Base-by-base conservation (phyloP, 148 eudicot species). In the Linanthus parryae region DNA sequence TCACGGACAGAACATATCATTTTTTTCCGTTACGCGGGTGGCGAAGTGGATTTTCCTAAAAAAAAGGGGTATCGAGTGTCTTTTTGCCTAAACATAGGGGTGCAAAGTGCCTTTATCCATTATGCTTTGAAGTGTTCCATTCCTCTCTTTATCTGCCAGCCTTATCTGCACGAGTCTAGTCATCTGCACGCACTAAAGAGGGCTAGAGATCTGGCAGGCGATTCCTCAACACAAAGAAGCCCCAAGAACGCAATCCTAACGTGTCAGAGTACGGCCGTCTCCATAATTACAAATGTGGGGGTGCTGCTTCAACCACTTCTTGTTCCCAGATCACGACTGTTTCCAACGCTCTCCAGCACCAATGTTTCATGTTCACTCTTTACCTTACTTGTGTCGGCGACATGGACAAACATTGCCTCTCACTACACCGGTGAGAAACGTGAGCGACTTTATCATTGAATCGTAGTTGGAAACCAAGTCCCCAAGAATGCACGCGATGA, bases 81-180 rank as follows among this genome's bases (percentile, higher is more conserved):
- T n/a, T n/a, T n/a, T n/a, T n/a, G n/a, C n/a, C n/a, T n/a, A n/a
- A n/a, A n/a, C n/a, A n/a, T n/a, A n/a, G n/a, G n/a, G n/a, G n/a
- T n/a, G n/a, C n/a, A n/a, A n/a, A n/a, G n/a, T n/a, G n/a, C n/a
- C n/a, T n/a, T n/a, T n/a, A n/a, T n/a, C n/a, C n/a, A n/a, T n/a
- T n/a, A n/a, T n/a, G n/a, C n/a, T n/a, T n/a, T n/a, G n/a, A n/a
- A n/a, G n/a, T n/a, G n/a, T n/a, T n/a, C n/a, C n/a, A n/a, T n/a
- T n/a, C n/a, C n/a, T n/a, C n/a, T n/a, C 12, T 23, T 37, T 48
- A 56, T 43, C 58, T 34, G 24, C 43, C 59, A 84, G 94, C 87
- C 94, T 31, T 84, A 84, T 58, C 84, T 80, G 38, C 92, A 84
- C 37, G 92, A 84, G 65, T 84, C 92, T 18, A 75, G 92, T 11